Evolutionary conservation across 73 alveolate species (phyloP), one percentile per base, ranked within the genome.

Genomic region (Tetrahymena elliotti): DNA sequence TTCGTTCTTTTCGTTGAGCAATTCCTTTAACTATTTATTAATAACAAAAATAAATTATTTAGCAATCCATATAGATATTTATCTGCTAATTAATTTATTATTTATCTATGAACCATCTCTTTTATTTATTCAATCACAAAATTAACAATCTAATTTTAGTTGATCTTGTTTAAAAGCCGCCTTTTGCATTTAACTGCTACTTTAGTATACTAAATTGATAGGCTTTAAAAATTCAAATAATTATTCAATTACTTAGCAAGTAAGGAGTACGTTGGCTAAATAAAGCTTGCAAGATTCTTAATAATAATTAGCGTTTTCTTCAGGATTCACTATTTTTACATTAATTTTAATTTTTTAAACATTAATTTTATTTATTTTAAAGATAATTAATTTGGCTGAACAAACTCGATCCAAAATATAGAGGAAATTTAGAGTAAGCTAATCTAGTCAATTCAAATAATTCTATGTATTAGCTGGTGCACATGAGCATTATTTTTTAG

Each of bases 1-100:
- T 52, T 94, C 96, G 41, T 94, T 94, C 93, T 94, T 94, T 88
- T 94, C 96, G 92, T 94, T 94, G 39, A 94, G 93, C 31, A 94
- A 94, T 94, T 94, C 96, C 53, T 94, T 94, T 35, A 94, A 88
- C 95, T 94, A 93, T 93, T 53, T 38, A 82, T 93, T 52, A 38
- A 38, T 68, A 41, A 5, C 36, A 36, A 38, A 93, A 53, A 88
- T 38, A 31, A 68, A n/a, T 1, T n/a, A 27, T 47, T 8, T n/a
- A n/a, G n/a, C n/a, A n/a, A n/a, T n/a, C n/a, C n/a, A n/a, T n/a
- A n/a, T n/a, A n/a, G n/a, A n/a, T n/a, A n/a, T n/a, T n/a, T n/a
- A n/a, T n/a, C n/a, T n/a, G n/a, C n/a, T n/a, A n/a, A n/a, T n/a
- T n/a, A n/a, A n/a, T n/a, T n/a, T n/a, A n/a, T n/a, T n/a, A n/a